Evolutionary conservation across 192 early-diverging fungal genomes (phyloP).

Genomic region (Powellomyces hirtus): DNA sequence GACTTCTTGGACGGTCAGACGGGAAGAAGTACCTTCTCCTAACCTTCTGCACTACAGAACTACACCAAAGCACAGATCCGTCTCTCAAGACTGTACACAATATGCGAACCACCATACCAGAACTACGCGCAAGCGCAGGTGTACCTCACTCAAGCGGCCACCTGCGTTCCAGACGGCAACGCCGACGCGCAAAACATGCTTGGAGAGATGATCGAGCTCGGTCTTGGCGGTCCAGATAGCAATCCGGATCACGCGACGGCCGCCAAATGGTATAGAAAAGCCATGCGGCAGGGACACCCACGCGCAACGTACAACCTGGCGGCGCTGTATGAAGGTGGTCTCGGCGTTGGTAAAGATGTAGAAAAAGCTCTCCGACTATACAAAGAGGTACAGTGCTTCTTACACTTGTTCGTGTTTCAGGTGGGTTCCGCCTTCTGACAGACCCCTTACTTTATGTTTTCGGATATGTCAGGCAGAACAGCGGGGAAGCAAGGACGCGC

Average conservation of each 20-base stretch:
- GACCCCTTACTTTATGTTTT: too few species aligned
- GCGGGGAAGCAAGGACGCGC: too few species aligned
- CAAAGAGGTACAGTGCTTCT: constrained; percentile 47
- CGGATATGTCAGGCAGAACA: too few species aligned
- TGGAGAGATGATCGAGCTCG: constrained; percentile 45
- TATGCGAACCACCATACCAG: constrained; percentile 23
- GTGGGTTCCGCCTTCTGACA: too few species aligned
- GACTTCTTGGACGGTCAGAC: neutral
- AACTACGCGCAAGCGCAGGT: constrained; percentile 21
- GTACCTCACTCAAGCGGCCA: constrained; percentile 30
- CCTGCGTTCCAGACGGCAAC: constrained; percentile 6
- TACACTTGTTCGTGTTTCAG: too few species aligned
- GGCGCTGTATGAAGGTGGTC: constrained; percentile 38
- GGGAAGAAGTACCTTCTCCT: neutral
- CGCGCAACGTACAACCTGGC: constrained; percentile 39
- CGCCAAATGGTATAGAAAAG: constrained; percentile 36
- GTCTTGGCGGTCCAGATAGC: constrained; percentile 26
- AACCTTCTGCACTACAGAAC: constrained; percentile 14
- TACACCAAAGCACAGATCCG: constrained; percentile 41
- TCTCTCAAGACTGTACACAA: constrained; percentile 29
- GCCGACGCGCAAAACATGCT: constrained; percentile 49
- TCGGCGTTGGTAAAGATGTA: constrained; percentile 38
- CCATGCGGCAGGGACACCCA: constrained; percentile 37
- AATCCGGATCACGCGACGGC: constrained; percentile 17
- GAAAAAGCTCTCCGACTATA: constrained; percentile 40